Evolutionary conservation across 106 monocot genomes (phyloP).

Genomic region (Chionographis japonica): DNA sequence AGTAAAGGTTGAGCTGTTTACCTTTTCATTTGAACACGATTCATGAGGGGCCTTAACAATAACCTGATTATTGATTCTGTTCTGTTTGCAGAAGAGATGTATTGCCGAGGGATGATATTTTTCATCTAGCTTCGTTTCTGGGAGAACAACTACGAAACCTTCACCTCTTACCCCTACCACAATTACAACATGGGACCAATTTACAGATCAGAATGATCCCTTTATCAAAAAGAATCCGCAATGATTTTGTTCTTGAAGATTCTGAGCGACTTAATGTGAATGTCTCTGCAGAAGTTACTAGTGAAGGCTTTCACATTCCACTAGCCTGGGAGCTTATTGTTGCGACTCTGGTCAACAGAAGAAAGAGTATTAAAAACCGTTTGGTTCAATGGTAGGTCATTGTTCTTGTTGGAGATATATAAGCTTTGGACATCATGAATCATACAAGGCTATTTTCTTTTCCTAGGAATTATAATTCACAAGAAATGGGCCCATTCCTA

Average conservation of each 20-base stretch:
- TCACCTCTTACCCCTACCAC: constrained; percentile 80
- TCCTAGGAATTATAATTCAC: not conserved
- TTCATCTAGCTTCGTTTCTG: constrained; percentile 79
- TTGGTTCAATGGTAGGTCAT: constrained; percentile 62
- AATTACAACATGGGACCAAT: constrained; percentile 8
- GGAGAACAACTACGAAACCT: constrained; percentile 76
- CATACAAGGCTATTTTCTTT: not conserved
- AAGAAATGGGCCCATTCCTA: too few relatives aligned
- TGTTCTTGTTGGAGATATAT: not conserved
- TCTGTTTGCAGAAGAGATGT: constrained; percentile 64
- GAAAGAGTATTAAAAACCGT: constrained; percentile 33
- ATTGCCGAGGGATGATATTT: constrained; percentile 47
- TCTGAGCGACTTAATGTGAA: not conserved
- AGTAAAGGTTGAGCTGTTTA: not conserved
- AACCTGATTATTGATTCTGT: not conserved
- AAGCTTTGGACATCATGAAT: too few relatives aligned
- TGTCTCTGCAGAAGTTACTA: not conserved
- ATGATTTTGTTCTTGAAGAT: constrained; percentile 10
- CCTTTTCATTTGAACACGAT: not conserved
- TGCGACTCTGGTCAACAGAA: constrained; percentile 46
- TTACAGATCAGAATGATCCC: constrained; percentile 9
- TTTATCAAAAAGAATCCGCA: constrained; percentile 11
- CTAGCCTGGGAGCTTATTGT: constrained; percentile 54
- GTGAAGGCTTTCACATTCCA: constrained; percentile 22
- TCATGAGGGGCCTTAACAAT: not conserved